A percentile compares a stretch with the other conserved stretches of the same genome.
phyloP scores from a whole-genome alignment of 805 yeast genomes.

The Barnettozyma sp. region DNA sequence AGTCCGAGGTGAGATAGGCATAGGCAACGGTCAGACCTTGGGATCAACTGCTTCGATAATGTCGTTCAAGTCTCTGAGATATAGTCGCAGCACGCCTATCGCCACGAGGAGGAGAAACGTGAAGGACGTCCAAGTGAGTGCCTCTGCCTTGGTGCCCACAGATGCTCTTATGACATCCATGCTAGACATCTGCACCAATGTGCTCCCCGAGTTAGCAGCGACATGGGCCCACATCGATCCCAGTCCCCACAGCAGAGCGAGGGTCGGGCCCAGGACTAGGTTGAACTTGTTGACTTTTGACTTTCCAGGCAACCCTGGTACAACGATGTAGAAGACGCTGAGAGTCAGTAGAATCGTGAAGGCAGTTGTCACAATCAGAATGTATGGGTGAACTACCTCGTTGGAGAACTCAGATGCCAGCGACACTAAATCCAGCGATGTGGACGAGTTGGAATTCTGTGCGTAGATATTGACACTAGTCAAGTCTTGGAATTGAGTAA shows the following conservation, averaged over 20 bases:
- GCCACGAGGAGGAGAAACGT: slow-evolving; percentile 38
- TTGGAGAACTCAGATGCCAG: slow-evolving; percentile 40
- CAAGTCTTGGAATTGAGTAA: slow-evolving; percentile 21
- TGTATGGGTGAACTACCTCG: slow-evolving; percentile 45
- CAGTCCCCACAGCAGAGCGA: slow-evolving; percentile 50
- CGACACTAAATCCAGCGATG: slow-evolving; percentile 38
- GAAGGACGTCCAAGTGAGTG: slow-evolving; percentile 58
- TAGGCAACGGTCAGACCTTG: slow-evolving; percentile 15
- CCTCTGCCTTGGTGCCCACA: slow-evolving; percentile 45
- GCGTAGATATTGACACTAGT: slow-evolving; percentile 32
- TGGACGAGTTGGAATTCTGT: slow-evolving; percentile 26
- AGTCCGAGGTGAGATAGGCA: too few species aligned
- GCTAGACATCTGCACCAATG: slow-evolving; percentile 43
- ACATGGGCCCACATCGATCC: slow-evolving; percentile 61
- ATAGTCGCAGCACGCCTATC: slow-evolving; percentile 30
- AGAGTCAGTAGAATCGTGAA: slow-evolving; percentile 37
- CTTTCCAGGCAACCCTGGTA: slow-evolving; percentile 46
- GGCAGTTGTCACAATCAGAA: slow-evolving; percentile 43
- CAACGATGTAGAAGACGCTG: slow-evolving; percentile 34
- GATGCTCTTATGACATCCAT: slow-evolving; percentile 39
- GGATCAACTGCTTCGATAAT: slow-evolving; percentile 21
- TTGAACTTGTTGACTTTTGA: slow-evolving; percentile 22
- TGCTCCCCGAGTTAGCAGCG: slow-evolving; percentile 39
- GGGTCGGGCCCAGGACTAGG: slow-evolving; percentile 29
- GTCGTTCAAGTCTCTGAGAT: slow-evolving; percentile 29